phyloP scores from a whole-genome alignment of 2,329 filamentous ascomycete genomes.

The Venturiaceae sp. region DNA sequence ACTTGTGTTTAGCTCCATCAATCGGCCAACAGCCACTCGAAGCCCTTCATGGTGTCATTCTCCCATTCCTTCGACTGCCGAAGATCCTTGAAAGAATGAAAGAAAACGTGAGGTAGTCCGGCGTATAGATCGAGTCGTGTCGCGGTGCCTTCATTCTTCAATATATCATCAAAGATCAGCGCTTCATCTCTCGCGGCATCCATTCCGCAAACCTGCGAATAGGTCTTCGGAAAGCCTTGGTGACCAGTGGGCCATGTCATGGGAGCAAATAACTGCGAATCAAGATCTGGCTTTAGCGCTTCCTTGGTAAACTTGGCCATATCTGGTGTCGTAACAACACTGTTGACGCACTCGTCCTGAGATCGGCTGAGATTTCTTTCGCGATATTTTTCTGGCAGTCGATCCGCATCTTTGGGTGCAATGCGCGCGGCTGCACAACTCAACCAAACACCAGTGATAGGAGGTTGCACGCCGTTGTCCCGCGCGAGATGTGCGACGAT shows the following conservation, averaged over 20 bases:
- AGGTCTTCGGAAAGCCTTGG: too few species aligned
- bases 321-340: too few species aligned
- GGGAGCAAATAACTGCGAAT: too few species aligned
- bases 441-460: slow-evolving; percentile 17
- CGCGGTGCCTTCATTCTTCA: slow-evolving; percentile 8
- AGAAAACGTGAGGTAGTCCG: slow-evolving; percentile 10
- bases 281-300: too few species aligned
- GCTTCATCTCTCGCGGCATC: slow-evolving; percentile 11
- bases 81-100: neutral
- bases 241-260: too few species aligned
- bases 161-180: slow-evolving; percentile 9
- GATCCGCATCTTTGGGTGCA: too few species aligned
- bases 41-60: neutral
- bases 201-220: slow-evolving; percentile 16
- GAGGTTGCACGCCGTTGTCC: neutral
- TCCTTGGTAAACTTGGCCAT: too few species aligned
- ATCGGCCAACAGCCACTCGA: slow-evolving; percentile 10
- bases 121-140: slow-evolving; percentile 10
- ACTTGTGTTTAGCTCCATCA: too few species aligned
- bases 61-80: neutral
- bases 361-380: too few species aligned
- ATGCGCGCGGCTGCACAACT: too few species aligned
- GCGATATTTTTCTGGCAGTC: too few species aligned
- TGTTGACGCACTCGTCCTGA: too few species aligned
- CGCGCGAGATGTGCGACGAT: slow-evolving; percentile 20